Base-by-base conservation (phyloP, 768 basidiomycete genomes). In the Mycena sanguinolenta region DNA sequence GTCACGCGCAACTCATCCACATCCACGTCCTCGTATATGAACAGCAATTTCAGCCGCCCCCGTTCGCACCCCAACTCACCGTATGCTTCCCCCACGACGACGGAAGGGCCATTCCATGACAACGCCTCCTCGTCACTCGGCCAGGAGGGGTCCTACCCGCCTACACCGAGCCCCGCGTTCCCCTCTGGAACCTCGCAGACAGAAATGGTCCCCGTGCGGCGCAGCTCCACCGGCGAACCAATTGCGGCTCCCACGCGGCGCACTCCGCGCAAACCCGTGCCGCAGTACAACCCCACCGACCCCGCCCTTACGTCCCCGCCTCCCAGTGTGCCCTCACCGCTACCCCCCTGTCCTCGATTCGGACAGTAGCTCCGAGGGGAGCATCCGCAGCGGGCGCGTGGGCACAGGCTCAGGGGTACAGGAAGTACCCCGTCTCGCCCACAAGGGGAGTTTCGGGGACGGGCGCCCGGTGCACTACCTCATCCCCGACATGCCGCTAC, bases 401-500 rank as follows among this genome's bases (percentile, higher is more conserved):
- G 17, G 62, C 36, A 19, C 19, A 7, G 42, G 42, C 42, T 14
- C 42, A 52, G 39, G 69, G 39, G n/a, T n/a, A n/a, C 25, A 67
- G 58, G 57, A 61, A 53, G 30, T 52, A 54, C 67, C 59, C 52
- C 77, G 59, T 73, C 77, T 85, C 69, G 66, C 55, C 34, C 86
- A 82, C 73, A 86, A 86, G 76, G 77, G 78, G 46, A 86, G 84
- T 76, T 82, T 88, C 76, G 87, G 84, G 38, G 82, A 82, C 14
- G 81, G 81, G 8, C 80, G 83, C 52, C 82, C 83, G 28, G 71
- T 90, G 68, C 89, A 90, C 76, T 89, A 88, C 80, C 75, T 90
- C 67, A 89, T 90, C 49, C 89, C 89, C 12, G 89, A 90, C 74
- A 83, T 89, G 84, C 89, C 89, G 21, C 77, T 75, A 23, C 78